Evolutionary conservation across 768 basidiomycete species (phyloP).

Genomic region (Lactarius trivialis): DNA sequence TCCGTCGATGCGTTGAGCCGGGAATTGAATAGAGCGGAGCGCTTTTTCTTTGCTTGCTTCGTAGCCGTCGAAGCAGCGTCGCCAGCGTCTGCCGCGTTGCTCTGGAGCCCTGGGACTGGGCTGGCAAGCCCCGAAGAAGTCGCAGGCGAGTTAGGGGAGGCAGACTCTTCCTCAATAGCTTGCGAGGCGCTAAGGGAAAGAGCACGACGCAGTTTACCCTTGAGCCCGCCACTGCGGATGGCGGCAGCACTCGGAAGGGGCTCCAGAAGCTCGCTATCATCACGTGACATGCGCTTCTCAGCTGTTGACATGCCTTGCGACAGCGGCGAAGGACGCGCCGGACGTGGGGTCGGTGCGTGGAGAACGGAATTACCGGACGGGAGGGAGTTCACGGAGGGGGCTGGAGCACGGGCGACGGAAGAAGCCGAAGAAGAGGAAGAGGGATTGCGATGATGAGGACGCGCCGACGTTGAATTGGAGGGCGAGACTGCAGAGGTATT

Average conservation of each 20-base stretch:
- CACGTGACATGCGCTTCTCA: constrained; percentile 72
- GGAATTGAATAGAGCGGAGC: constrained; percentile 74
- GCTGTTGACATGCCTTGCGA: constrained; percentile 60
- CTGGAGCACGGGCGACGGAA: constrained; percentile 29
- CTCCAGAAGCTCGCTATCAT: constrained; percentile 61
- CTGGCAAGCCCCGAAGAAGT: constrained; percentile 6
- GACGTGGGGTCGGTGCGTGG: constrained; percentile 29
- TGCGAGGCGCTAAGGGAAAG: constrained; percentile 56
- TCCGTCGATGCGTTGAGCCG: constrained; percentile 84
- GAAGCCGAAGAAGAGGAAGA: constrained; percentile 44
- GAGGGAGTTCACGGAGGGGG: constrained; percentile 28
- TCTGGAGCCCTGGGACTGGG: constrained; percentile 19
- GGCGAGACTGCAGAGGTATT: constrained; percentile 14
- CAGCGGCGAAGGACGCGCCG: constrained; percentile 52
- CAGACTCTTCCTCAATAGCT: constrained; percentile 51
- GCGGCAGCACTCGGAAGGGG: constrained; percentile 31
- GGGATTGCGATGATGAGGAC: constrained; percentile 39
- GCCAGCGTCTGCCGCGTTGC: constrained; percentile 28
- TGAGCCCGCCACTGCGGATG: constrained; percentile 62
- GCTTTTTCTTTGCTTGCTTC: constrained; percentile 54
- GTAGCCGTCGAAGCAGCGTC: constrained; percentile 29
- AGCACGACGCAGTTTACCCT: constrained; percentile 68
- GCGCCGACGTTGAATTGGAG: constrained; percentile 26
- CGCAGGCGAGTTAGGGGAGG: constrained; percentile 34
- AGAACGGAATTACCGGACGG: constrained; percentile 32